phyloP scores from a whole-genome alignment of 768 basidiomycete genomes.

The Leucogyrophana mollusca region DNA sequence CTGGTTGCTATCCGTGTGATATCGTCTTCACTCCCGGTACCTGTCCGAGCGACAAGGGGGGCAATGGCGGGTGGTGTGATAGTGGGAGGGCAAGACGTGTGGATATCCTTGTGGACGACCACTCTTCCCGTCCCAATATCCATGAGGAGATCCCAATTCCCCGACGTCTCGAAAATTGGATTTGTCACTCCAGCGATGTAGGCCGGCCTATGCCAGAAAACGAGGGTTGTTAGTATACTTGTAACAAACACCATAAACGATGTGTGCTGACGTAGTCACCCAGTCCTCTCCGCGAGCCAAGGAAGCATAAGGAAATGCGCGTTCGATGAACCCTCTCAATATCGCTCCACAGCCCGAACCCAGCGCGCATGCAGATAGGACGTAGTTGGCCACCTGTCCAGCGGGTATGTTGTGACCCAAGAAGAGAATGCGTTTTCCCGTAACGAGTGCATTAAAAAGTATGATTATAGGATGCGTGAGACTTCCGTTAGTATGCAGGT shows the following conservation, averaged over 20 bases:
- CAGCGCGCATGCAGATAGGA: conserved; percentile 91
- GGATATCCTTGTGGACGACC: conserved; percentile 85
- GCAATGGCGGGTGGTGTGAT: conserved; percentile 37
- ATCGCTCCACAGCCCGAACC: conserved; percentile 87
- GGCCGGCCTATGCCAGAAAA: conserved; percentile 56
- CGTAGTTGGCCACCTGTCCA: conserved; percentile 86
- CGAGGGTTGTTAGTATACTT: background rate
- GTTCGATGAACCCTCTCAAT: conserved; percentile 83
- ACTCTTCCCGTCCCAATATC: conserved; percentile 88
- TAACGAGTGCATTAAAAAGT: conserved; percentile 93
- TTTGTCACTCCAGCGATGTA: conserved; percentile 98
- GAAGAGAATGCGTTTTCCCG: conserved; percentile 95
- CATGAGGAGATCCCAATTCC: conserved; percentile 91
- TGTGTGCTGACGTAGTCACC: conserved; percentile 71
- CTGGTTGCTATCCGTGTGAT: conserved; percentile 50
- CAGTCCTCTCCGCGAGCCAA: conserved; percentile 86
- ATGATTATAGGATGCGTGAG: conserved; percentile 93
- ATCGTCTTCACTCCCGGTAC: conserved; percentile 70
- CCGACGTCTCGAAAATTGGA: conserved; percentile 88
- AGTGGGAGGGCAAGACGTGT: conserved; percentile 48
- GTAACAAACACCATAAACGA: conserved; percentile 2
- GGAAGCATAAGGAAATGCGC: conserved; percentile 95
- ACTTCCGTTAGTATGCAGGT: conserved; percentile 89
- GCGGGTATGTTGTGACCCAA: conserved; percentile 89
- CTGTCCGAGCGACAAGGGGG: conserved; percentile 53